phyloP scores from a whole-genome alignment of 2,329 filamentous ascomycete genomes.

The Colletotrichum falcatum region DNA sequence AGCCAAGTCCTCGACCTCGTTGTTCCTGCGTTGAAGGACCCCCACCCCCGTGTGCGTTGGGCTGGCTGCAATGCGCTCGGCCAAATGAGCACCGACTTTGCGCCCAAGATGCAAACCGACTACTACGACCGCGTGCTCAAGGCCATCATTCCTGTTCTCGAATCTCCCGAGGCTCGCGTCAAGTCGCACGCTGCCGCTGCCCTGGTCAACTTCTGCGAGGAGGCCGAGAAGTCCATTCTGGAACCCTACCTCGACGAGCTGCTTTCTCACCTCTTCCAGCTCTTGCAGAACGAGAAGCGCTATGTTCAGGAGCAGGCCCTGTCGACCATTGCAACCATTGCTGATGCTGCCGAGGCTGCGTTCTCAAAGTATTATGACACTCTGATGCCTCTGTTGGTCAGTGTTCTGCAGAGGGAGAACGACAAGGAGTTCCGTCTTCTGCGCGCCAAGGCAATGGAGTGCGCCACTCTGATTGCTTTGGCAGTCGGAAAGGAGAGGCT shows the following conservation, averaged over 20 bases:
- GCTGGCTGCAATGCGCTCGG: conserved; percentile 98
- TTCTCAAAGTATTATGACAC: conserved; percentile 97
- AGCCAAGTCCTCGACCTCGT: conserved; percentile 95
- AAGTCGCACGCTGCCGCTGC: conserved; percentile 98
- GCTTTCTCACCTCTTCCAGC: conserved; percentile 84
- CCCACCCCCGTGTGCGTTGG: conserved; percentile 94
- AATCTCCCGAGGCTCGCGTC: conserved; percentile 90
- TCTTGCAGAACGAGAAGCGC: conserved; percentile 91
- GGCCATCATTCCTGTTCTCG: conserved; percentile 91
- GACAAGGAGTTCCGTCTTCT: conserved; percentile 93
- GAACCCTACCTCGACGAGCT: conserved; percentile 94
- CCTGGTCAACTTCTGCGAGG: conserved; percentile 98
- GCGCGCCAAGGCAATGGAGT: conserved; percentile 98
- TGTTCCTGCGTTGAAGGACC: conserved; percentile 89
- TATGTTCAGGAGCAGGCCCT: conserved; percentile 98
- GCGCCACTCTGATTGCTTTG: conserved; percentile 93
- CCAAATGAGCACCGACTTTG: conserved; percentile 99
- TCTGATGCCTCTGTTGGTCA: conserved; percentile 94
- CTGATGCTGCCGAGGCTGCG: conserved; percentile 95
- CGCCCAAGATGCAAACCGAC: conserved; percentile 96
- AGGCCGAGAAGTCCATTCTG: conserved; percentile 90
- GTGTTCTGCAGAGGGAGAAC: conserved; percentile 88
- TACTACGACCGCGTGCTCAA: conserved; percentile 90
- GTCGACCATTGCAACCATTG: conserved; percentile 97
- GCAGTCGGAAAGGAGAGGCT: conserved; percentile 95